A percentile compares a stretch with the other conserved stretches of the same genome.
Conservation (phyloP, 148 eudicot species). For the Chenopodium suecicum region DNA sequence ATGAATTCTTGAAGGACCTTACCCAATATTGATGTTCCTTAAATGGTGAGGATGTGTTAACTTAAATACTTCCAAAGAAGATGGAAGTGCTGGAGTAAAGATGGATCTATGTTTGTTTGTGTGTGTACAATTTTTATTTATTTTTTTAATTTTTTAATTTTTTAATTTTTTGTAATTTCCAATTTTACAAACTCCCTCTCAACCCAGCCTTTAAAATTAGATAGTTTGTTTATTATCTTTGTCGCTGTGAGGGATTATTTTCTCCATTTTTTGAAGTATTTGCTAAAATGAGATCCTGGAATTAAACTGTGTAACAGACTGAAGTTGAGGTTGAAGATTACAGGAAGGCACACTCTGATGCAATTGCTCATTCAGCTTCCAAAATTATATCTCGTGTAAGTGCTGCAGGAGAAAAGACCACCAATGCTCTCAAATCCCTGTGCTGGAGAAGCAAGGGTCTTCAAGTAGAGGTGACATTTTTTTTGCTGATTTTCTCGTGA, state of each 20-base stretch:
- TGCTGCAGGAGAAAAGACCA: constrained; percentile 92
- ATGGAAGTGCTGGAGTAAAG: background rate
- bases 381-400: constrained; percentile 85
- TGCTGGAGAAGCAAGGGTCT: constrained; percentile 98
- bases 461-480: constrained; percentile 72
- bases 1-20: no score
- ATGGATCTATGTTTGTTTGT: background rate
- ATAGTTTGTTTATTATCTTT: background rate
- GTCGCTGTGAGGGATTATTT: background rate
- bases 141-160: no score
- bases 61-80: background rate
- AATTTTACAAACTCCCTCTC: background rate
- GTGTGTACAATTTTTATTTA: no score
- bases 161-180: background rate
- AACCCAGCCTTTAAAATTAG: background rate
- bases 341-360: constrained; percentile 85
- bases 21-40: background rate
- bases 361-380: constrained; percentile 90
- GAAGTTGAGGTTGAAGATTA: constrained; percentile 82
- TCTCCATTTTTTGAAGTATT: background rate
- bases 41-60: background rate
- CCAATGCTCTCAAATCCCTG: constrained; percentile 77
- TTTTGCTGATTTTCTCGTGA: constrained; percentile 9
- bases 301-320: constrained; percentile 40
- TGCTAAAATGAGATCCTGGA: constrained; percentile 1